Percentiles rank a stretch among this genome's conserved stretches.
Conservation (phyloP, 2,329 filamentous ascomycete species). For the Aspergillus puulaauensis region DNA sequence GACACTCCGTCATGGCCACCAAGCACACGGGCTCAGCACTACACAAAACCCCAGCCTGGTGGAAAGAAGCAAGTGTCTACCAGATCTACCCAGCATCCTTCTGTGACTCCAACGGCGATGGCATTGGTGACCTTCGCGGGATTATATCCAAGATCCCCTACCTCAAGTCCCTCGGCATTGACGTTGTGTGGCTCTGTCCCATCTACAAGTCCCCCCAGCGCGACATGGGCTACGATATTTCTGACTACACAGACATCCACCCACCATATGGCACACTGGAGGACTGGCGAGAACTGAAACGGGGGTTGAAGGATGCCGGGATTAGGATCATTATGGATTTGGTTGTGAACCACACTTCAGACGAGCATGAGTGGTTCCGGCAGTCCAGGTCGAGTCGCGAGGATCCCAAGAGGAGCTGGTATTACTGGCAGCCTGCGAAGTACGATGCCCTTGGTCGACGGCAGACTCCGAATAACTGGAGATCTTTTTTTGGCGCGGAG, state of each 20-base stretch:
- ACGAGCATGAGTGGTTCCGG: slow-evolving; percentile 70
- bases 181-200: neutral
- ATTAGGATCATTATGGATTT: slow-evolving; percentile 73
- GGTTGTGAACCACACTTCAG: slow-evolving; percentile 74
- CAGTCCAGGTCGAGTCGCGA: slow-evolving; percentile 59
- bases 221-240: slow-evolving; percentile 46
- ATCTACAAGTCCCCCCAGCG: neutral
- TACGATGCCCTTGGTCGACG: slow-evolving; percentile 57
- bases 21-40: neutral
- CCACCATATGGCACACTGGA: slow-evolving; percentile 64
- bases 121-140: too few relatives aligned
- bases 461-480: slow-evolving; percentile 71
- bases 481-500: slow-evolving; percentile 37
- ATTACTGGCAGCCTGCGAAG: slow-evolving; percentile 57
- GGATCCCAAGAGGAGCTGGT: slow-evolving; percentile 65
- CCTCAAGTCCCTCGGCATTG: too few relatives aligned
- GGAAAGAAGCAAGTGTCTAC: neutral
- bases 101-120: too few relatives aligned
- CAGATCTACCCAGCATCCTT: too few relatives aligned
- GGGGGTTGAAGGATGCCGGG: slow-evolving; percentile 57
- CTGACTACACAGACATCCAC: slow-evolving; percentile 63
- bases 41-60: neutral
- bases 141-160: too few relatives aligned
- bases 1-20: neutral
- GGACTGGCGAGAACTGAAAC: slow-evolving; percentile 63